Conservation (phyloP, 305 asterid genomes). For the Lippia alba region DNA sequence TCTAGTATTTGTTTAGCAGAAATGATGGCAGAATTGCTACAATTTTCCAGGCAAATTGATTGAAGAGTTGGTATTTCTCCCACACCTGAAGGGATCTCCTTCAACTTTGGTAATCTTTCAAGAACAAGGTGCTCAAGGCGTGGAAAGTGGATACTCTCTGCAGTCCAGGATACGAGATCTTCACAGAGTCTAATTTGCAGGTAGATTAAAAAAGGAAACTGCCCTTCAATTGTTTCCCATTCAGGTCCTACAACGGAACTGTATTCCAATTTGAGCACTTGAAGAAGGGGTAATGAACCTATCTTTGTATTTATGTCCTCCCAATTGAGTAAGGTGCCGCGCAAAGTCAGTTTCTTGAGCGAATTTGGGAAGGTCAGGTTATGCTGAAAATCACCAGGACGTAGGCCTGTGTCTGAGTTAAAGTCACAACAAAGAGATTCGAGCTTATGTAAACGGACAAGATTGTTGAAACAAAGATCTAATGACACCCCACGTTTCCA, state of each 20-base stretch:
- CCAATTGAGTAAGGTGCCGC: background rate
- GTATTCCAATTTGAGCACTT: background rate
- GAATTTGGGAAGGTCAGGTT: background rate
- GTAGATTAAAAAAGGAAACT: background rate
- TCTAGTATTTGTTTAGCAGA: too few species aligned
- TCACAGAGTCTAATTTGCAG: background rate
- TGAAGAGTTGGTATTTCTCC: too few species aligned
- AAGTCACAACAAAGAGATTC: background rate
- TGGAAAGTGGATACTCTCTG: too few species aligned
- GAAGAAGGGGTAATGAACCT: constrained; percentile 18
- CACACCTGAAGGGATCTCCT: too few species aligned
- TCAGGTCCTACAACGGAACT: too few species aligned
- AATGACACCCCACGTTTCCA: background rate
- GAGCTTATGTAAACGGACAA: background rate
- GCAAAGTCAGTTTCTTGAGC: constrained; percentile 6
- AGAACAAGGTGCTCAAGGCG: too few species aligned
- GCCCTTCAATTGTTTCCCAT: too few species aligned
- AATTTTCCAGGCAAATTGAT: too few species aligned
- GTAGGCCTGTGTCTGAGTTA: too few species aligned
- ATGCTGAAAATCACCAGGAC: background rate
- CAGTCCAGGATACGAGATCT: too few species aligned
- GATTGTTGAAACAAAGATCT: background rate
- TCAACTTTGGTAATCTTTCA: too few species aligned
- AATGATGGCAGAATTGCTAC: too few species aligned
- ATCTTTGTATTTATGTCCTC: background rate